Conservation (phyloP, 1,139 yeast species). For the Taiozyma sp. region DNA sequence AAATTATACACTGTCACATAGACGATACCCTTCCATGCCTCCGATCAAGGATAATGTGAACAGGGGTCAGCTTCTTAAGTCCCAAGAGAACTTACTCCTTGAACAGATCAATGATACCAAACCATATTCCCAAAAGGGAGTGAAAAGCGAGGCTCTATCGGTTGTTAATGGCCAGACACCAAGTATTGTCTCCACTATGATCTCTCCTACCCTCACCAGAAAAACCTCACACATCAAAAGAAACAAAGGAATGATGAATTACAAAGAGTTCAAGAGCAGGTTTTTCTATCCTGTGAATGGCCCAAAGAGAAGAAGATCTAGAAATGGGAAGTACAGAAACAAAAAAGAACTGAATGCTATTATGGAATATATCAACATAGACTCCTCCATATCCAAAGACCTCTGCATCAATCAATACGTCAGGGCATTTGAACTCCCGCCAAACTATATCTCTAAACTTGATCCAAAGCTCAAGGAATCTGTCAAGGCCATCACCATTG, state of each 20-base stretch:
- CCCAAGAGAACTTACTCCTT: background rate
- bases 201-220: constrained; percentile 14
- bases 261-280: constrained; percentile 14
- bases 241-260: constrained; percentile 17
- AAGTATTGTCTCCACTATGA: constrained; percentile 16
- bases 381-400: constrained; percentile 19
- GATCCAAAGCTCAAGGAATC: constrained; percentile 12
- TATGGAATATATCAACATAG: constrained; percentile 19
- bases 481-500: constrained; percentile 19
- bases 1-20: background rate
- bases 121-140: background rate
- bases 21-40: constrained; percentile 5
- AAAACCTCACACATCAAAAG: constrained; percentile 11
- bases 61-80: constrained; percentile 3
- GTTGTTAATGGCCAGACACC: constrained; percentile 13
- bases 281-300: constrained; percentile 22
- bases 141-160: constrained; percentile 2
- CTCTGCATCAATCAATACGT: constrained; percentile 17
- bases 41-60: constrained; percentile 7
- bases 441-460: constrained; percentile 9
- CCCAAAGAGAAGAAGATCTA: constrained; percentile 17
- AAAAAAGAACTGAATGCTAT: constrained; percentile 18
- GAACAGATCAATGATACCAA: background rate
- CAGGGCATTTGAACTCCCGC: constrained; percentile 7
- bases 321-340: constrained; percentile 21